Evolutionary conservation across 129 eudicot genomes (phyloP), one percentile per base, ranked within the genome.

Genomic region (Lactuca saligna): DNA sequence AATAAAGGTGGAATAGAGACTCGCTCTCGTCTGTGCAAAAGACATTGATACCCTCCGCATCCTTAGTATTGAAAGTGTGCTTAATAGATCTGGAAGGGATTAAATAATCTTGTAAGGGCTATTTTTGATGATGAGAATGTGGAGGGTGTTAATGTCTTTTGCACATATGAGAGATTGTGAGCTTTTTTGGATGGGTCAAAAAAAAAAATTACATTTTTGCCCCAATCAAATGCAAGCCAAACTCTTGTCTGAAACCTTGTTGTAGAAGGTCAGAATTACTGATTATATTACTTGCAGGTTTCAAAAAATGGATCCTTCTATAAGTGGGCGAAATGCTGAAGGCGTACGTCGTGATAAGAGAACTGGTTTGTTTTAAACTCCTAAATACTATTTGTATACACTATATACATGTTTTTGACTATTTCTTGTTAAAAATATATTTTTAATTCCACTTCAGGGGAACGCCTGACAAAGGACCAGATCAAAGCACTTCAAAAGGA

Each of bases 291-390:
- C 11, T 68, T 58, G 34, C 41, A 92, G 98, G 87, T 92, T 86
- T 74, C 71, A 69, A 50, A 81, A 72, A 10, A 86, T 88, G 96
- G 98, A 89, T 75, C 92, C 98, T 62, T 86, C 91, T 34, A 53
- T 85, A 35, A 92, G 91, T 65, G 98, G 98, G 8, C 86, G 86
- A 65, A 81, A 73, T 61, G 98, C 98, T 48, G 96, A 84, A 73
- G 81, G 95, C 17, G 71, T 89, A 51, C 91, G 86, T 34, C 91
- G 98, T 56, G 80, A 88, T 72, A 92, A 86, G 79, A 78, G 38
- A 75, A 88, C 93, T 48, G 94, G 95, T 83, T 13, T 1, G 83
- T 61, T 34, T 57, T 37, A 63, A 57, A 34, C 56, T 25, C 29
- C 29, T 25, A 25, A 25, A 25, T 66, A 2, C 39, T 41, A 7